These are phyloP conservation scores for Camptophora hylomeconis DNA, from an alignment of 2,329 filamentous ascomycete genomes.

Conservation along the genomic window DNA sequence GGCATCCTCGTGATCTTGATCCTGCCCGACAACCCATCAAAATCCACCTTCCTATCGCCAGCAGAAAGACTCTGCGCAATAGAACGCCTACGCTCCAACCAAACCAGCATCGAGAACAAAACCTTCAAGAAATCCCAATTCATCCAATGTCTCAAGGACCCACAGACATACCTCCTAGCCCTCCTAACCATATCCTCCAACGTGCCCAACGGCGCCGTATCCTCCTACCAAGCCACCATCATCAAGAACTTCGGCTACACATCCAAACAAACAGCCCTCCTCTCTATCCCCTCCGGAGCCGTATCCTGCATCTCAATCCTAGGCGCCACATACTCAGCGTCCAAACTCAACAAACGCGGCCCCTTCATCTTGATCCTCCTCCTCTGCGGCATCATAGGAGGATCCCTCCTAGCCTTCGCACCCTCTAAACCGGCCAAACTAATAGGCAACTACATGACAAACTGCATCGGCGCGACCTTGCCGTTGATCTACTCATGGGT, in stretches of 20 bases:
- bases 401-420: conserved; percentile 24
- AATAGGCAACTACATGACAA: conserved; percentile 32
- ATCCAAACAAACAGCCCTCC: conserved; percentile 29
- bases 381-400: conserved; percentile 35
- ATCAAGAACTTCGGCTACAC: conserved; percentile 32
- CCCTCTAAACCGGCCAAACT: conserved; percentile 27
- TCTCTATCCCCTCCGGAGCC: conserved; percentile 31
- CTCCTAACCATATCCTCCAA: conserved; percentile 23
- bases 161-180: conserved; percentile 29
- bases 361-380: conserved; percentile 30
- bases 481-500: conserved; percentile 36
- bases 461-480: conserved; percentile 29
- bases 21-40: conserved; percentile 31
- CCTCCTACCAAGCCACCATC: conserved; percentile 31
- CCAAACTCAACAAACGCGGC: conserved; percentile 27
- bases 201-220: conserved; percentile 30
- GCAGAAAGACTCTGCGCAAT: conserved; percentile 25
- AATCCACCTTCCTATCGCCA: conserved; percentile 22
- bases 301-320: conserved; percentile 30
- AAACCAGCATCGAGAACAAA: conserved; percentile 40
- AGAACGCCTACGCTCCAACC: conserved; percentile 32
- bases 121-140: conserved; percentile 35
- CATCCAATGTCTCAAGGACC: conserved; percentile 30
- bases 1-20: conserved; percentile 26
- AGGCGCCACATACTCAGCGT: conserved; percentile 26